Base-by-base conservation (phyloP, 306 rosid species). In the Fragaria iinumae region DNA sequence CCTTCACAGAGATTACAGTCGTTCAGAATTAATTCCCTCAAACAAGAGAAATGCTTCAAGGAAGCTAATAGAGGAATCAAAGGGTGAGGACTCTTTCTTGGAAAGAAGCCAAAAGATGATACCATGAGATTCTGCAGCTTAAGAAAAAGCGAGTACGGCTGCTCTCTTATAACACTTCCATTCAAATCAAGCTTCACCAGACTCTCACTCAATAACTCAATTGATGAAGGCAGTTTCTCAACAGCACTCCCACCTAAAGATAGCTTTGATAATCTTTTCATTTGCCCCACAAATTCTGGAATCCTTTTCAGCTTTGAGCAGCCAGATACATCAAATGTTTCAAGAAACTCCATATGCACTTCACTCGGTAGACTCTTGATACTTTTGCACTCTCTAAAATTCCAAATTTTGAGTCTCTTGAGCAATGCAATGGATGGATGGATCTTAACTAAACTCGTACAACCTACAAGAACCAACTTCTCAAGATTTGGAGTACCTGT, bases 221-320 rank as follows among this genome's bases (percentile, higher is more conserved):
- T 17, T n/a, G 74, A 74, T 32, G 75, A 45, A 23, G 79, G 83
- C 47, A 80, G 36, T 20, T 45, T 56, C 36, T 57, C 34, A 12
- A 80, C 38, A 63, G 70, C 27, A 69, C 71, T 80, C 23, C 12
- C 62, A 21, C 60, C 64, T 0, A 80, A 67, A 67, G 4, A 43
- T 23, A 80, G 79, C 52, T 25, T 25, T 25, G 52, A 59, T 50
- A 74, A 56, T 29, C 6, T 45, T 6, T 67, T 32, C 34, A 32
- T 74, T 63, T 55, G 62, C 7, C 78, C 78, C 6, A 6, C 10
- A 56, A 80, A 74, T 55, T 67, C 79, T 0, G 83, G 83, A 63
- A 74, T 11, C 8, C 32, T 57, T 25, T 56, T 80, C 13, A 74
- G 3, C 16, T 73, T 73, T 67, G 75, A 34, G 38, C 83, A 80